Conservation (phyloP, 169 alveolate genomes). For the Plasmodium berghei region DNA sequence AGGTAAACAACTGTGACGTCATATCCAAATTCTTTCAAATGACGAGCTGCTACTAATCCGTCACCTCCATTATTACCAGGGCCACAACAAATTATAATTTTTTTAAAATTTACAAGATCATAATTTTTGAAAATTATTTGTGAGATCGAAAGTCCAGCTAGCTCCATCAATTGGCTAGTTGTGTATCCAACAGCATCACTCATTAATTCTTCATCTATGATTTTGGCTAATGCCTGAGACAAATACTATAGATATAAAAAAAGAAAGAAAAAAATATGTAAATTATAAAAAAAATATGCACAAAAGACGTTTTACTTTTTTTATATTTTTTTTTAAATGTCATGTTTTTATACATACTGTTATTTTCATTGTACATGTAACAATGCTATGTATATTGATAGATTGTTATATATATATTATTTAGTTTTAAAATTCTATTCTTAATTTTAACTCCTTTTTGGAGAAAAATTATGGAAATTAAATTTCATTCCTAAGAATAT, state of each 20-base stretch:
- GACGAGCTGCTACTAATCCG: constrained; percentile 92
- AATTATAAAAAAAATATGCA: neutral
- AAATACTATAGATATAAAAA: constrained; percentile 19
- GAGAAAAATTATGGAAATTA: too few species aligned
- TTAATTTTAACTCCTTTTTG: too few species aligned
- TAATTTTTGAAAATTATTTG: constrained; percentile 82
- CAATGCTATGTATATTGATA: too few species aligned
- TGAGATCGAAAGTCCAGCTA: constrained; percentile 92
- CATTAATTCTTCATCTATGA: constrained; percentile 87
- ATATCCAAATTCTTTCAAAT: constrained; percentile 86
- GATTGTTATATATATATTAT: too few species aligned
- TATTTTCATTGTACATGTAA: too few species aligned
- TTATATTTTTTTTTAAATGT: too few species aligned
- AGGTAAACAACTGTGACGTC: constrained; percentile 85
- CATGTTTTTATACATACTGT: too few species aligned
- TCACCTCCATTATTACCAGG: constrained; percentile 96
- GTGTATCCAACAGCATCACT: constrained; percentile 86
- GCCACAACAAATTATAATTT: constrained; percentile 88
- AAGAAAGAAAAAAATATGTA: neutral
- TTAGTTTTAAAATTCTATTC: too few species aligned
- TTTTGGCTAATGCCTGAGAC: constrained; percentile 73
- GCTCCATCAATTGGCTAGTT: constrained; percentile 90
- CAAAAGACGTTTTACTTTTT: too few species aligned
- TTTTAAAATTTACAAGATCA: constrained; percentile 52
- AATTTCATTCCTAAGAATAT: too few species aligned